Evolutionary conservation across 2,329 filamentous ascomycete genomes (phyloP).

Genomic region (Phyllosticta citribraziliensis): DNA sequence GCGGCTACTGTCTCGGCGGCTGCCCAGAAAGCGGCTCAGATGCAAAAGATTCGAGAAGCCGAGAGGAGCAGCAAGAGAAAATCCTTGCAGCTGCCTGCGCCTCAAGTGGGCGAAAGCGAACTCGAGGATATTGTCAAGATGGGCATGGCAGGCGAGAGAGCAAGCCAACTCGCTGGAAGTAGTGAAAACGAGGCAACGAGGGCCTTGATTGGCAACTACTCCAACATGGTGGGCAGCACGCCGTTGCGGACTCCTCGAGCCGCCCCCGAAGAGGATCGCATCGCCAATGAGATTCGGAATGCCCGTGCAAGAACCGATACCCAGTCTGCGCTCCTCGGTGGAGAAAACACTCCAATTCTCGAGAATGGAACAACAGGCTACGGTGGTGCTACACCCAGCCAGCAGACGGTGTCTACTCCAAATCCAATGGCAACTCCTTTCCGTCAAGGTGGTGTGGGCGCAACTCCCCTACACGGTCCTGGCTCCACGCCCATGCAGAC

Average conservation of each 20-base stretch:
- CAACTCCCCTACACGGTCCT: constrained; percentile 53
- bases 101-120: constrained; percentile 86
- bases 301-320: constrained; percentile 87
- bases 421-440: constrained; percentile 92
- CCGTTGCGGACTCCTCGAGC: constrained; percentile 89
- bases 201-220: constrained; percentile 80
- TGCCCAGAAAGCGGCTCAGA: constrained; percentile 83
- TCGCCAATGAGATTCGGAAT: constrained; percentile 93
- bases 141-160: constrained; percentile 86
- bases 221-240: constrained; percentile 66
- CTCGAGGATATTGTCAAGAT: constrained; percentile 98
- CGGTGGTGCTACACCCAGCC: constrained; percentile 70
- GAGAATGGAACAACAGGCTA: constrained; percentile 83
- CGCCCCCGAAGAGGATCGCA: constrained; percentile 85
- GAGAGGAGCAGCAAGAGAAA: constrained; percentile 93
- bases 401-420: constrained; percentile 76
- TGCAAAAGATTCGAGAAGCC: constrained; percentile 89
- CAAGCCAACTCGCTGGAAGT: constrained; percentile 61
- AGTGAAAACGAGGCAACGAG: constrained; percentile 79
- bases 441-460: constrained; percentile 54
- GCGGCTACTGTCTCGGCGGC: constrained; percentile 73
- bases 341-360: constrained; percentile 83
- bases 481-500: constrained; percentile 81
- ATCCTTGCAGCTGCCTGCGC: constrained; percentile 70
- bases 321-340: constrained; percentile 84